Conservation (phyloP, 441 rosid genomes). For the Francoa sonchifolia region DNA sequence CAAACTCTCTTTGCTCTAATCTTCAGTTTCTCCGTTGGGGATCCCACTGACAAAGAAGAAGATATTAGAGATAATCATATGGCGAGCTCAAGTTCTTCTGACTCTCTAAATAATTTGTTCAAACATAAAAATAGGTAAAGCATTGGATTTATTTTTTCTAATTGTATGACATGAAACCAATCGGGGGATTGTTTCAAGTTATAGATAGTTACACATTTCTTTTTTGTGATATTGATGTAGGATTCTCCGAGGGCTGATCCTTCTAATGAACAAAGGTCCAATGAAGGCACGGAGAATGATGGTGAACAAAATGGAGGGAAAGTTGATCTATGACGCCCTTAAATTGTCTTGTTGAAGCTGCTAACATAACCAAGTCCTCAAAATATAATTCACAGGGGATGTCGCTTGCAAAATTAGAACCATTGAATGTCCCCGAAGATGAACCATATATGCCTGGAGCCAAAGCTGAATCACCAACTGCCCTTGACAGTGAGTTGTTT, state of each 20-base stretch:
- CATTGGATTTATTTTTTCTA: slow-evolving; percentile 7
- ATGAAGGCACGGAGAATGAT: slow-evolving; percentile 22
- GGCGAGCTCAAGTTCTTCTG: slow-evolving; percentile 39
- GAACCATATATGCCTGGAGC: slow-evolving; percentile 22
- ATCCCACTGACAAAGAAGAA: slow-evolving; percentile 25
- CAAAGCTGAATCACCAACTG: slow-evolving; percentile 19
- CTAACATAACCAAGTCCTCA: slow-evolving; percentile 55
- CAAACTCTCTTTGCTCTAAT: too few relatives aligned
- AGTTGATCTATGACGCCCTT: slow-evolving; percentile 54
- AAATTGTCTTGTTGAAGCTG: slow-evolving; percentile 70
- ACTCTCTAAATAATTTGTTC: slow-evolving; percentile 21
- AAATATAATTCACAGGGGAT: slow-evolving; percentile 31
- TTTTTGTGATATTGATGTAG: slow-evolving; percentile 20
- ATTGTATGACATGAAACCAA: slow-evolving; percentile 4
- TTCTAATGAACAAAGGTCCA: slow-evolving; percentile 15
- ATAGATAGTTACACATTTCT: not conserved
- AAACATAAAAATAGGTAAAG: slow-evolving; percentile 40
- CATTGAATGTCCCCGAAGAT: slow-evolving; percentile 10
- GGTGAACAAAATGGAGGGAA: slow-evolving; percentile 34
- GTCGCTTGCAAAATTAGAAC: slow-evolving; percentile 23
- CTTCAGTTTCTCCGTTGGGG: slow-evolving; percentile 24
- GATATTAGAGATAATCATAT: slow-evolving; percentile 32
- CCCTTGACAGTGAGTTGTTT: slow-evolving; percentile 18
- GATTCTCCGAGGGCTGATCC: slow-evolving; percentile 27
- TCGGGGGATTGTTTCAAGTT: not conserved